Percentiles rank a stretch among this genome's conserved stretches.
Conservation (phyloP, 1,139 yeast genomes). For the Hansenula lynferdii region DNA sequence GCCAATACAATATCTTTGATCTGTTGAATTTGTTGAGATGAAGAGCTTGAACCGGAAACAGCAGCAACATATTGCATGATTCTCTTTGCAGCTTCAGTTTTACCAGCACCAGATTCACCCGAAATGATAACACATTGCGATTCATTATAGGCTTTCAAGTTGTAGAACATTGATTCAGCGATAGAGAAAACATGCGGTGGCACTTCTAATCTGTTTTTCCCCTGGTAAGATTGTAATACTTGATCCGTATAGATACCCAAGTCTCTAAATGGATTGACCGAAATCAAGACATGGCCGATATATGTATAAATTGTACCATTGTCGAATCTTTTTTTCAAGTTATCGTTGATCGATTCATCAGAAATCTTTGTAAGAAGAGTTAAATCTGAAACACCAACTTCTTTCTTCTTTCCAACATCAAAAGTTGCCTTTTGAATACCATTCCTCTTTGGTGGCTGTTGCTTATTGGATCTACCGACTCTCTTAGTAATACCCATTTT, state of each 20-base stretch:
- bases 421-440: conserved; percentile 91
- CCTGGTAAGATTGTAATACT: conserved; percentile 71
- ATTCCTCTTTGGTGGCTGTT: conserved; percentile 51
- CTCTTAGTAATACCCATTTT: conserved; percentile 73
- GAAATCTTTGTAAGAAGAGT: conserved; percentile 84
- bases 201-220: conserved; percentile 90
- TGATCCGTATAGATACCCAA: conserved; percentile 89
- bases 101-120: conserved; percentile 99
- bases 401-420: conserved; percentile 84
- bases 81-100: conserved; percentile 97
- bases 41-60: conserved; percentile 55
- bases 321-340: conserved; percentile 82
- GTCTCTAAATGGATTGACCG: conserved; percentile 96
- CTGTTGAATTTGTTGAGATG: conserved; percentile 62
- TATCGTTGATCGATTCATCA: conserved; percentile 91
- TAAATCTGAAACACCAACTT: conserved; percentile 95
- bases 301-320: conserved; percentile 88
- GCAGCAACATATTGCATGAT: conserved; percentile 98
- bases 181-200: conserved; percentile 99
- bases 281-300: conserved; percentile 84
- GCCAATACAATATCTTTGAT: conserved; percentile 98
- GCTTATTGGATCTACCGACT: conserved; percentile 62
- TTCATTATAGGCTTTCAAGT: conserved; percentile 90
- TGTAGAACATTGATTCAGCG: conserved; percentile 96
- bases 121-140: conserved; percentile 97